phyloP scores from a whole-genome alignment of 2,329 filamentous ascomycete genomes.

The Esteya vermicola region DNA sequence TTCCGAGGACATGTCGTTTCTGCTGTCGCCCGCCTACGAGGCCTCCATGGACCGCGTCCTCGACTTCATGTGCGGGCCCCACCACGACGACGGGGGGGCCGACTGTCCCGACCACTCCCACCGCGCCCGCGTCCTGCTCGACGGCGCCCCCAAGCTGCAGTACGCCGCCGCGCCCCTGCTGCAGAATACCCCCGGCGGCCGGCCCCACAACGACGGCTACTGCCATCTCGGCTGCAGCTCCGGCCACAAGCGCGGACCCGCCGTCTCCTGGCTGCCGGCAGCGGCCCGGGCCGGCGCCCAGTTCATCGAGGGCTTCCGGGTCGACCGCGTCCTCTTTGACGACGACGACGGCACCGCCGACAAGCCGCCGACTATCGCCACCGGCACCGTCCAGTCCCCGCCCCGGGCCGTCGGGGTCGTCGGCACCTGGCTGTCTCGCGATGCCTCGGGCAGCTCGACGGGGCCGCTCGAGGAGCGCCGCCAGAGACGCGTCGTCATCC shows the following conservation, averaged over 20 bases:
- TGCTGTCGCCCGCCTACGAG: conserved; percentile 61
- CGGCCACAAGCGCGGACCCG: conserved; percentile 65
- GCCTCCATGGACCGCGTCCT: conserved; percentile 68
- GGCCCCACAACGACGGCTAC: conserved; percentile 59
- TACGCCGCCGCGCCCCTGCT: conserved; percentile 56
- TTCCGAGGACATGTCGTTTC: conserved; percentile 53
- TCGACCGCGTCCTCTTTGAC: conserved; percentile 57
- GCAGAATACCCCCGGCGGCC: conserved; percentile 58
- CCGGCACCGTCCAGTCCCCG: not conserved
- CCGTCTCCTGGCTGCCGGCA: conserved; percentile 63
- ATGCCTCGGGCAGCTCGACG: conserved; percentile 42
- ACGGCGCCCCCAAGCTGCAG: conserved; percentile 60
- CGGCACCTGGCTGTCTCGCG: conserved; percentile 63
- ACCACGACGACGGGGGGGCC: not conserved
- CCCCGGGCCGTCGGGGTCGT: conserved; percentile 55
- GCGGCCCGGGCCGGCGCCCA: conserved; percentile 62
- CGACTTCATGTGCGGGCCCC: conserved; percentile 59
- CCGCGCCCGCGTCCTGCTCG: conserved; percentile 56
- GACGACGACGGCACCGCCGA: conserved; percentile 20
- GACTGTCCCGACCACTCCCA: conserved; percentile 37
- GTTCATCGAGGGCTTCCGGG: conserved; percentile 74
- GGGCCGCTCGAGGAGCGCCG: conserved; percentile 29
- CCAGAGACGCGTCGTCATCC: conserved; percentile 52
- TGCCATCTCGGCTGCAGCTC: conserved; percentile 48
- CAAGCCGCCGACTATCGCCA: not conserved